A percentile compares a stretch with the other conserved stretches of the same genome.
Conservation (phyloP, 2,329 filamentous ascomycete genomes). For the Didymella lethalis region DNA sequence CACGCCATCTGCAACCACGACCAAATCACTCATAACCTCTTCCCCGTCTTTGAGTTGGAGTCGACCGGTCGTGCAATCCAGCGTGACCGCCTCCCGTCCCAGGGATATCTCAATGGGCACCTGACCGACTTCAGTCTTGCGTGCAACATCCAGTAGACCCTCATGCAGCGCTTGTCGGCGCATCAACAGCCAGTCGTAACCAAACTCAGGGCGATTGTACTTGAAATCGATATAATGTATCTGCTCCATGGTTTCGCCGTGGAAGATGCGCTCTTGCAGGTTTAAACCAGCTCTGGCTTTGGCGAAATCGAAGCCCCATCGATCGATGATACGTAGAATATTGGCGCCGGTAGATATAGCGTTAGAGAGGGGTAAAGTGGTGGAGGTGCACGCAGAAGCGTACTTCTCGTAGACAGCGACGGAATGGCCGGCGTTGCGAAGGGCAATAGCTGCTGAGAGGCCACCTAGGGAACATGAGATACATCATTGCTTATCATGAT, state of each 20-base stretch:
- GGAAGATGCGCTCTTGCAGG: slow-evolving; percentile 9
- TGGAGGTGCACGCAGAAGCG: slow-evolving; percentile 61
- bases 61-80: background rate
- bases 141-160: slow-evolving; percentile 2
- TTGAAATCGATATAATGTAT: slow-evolving; percentile 17
- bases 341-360: slow-evolving; percentile 11
- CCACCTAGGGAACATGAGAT: slow-evolving; percentile 50
- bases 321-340: slow-evolving; percentile 11
- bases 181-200: slow-evolving; percentile 18
- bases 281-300: slow-evolving; percentile 5
- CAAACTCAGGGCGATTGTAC: slow-evolving; percentile 9
- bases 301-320: slow-evolving; percentile 11
- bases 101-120: slow-evolving; percentile 7
- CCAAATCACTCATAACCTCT: slow-evolving; percentile 1
- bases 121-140: background rate
- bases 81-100: background rate
- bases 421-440: slow-evolving; percentile 61
- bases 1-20: slow-evolving; percentile 8
- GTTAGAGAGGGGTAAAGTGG: slow-evolving; percentile 8
- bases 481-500: background rate
- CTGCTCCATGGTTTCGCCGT: slow-evolving; percentile 9
- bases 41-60: background rate
- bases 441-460: slow-evolving; percentile 59
- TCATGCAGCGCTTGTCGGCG: slow-evolving; percentile 15
- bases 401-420: slow-evolving; percentile 71